Base-by-base conservation (phyloP, 306 rosid species). In the Ormosia emarginata region DNA sequence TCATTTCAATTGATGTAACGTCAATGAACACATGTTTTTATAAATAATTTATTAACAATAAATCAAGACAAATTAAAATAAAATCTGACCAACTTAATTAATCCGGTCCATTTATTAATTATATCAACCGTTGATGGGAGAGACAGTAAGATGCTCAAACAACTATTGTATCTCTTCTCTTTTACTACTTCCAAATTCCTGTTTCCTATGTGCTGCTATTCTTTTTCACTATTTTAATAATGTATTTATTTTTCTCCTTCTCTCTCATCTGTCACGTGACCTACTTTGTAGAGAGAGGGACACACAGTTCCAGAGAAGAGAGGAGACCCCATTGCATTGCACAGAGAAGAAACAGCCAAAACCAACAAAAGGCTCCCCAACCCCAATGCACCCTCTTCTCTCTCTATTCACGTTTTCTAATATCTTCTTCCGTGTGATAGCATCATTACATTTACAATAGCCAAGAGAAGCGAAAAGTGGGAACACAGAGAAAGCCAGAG, bases 241-340 rank as follows among this genome's bases (percentile, higher is more conserved):
- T 24, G 24, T 24, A 24, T 24, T 24, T 24, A 24, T 24, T 24
- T 1, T 41, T 1, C 46, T 41, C 2, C 58, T 74, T 70, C 75
- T 78, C 83, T 82, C 85, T 74, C 76, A 57, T 71, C 80, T 33
- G 76, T 90, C 97, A 91, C 97, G 96, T 91, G 97, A 85, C 82
- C 63, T n/a, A 63, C 50, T 63, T 61, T 81, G 34, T 1, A 59
- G 73, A 55, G 87, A 67, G 40, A 29, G 41, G 39, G 81, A 79
- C 90, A 85, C 90, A 83, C 86, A 82, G 85, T 87, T 85, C 88
- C 74, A 85, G 57, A 85, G 80, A 52, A 49, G 49, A n/a, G 5
- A 5, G 29, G 41, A 18, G 79, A 49, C 67, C 33, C 70, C 34
- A 18, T 75, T 32, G 64, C 69, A 41, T n/a, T 15, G 79, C 68